phyloP scores from a whole-genome alignment of 2,329 filamentous ascomycete species.

The Fusarium sp. region DNA sequence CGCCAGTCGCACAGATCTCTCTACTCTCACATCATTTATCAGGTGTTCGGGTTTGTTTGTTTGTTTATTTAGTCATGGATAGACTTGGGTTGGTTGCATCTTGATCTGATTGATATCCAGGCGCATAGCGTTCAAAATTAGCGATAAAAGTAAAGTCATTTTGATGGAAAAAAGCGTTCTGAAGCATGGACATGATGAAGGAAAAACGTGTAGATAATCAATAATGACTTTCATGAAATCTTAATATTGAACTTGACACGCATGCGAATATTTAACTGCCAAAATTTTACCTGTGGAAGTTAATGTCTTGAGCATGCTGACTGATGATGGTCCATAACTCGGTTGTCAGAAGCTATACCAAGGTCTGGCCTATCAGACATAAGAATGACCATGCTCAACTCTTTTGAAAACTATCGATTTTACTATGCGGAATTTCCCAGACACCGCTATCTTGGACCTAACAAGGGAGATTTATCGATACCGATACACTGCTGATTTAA shows the following conservation, averaged over 20 bases:
- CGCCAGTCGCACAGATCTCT: slow-evolving; percentile 53
- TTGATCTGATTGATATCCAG: slow-evolving; percentile 47
- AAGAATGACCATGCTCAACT: slow-evolving; percentile 2
- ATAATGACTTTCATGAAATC: slow-evolving; percentile 40
- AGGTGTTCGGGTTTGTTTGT: slow-evolving; percentile 25
- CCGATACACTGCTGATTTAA: slow-evolving; percentile 13
- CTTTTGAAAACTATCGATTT: slow-evolving; percentile 7
- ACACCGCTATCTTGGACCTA: neutral
- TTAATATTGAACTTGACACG: neutral
- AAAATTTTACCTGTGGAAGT: neutral
- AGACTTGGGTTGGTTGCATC: slow-evolving; percentile 42
- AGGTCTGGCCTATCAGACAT: slow-evolving; percentile 19
- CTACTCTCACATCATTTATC: slow-evolving; percentile 43
- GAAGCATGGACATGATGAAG: slow-evolving; percentile 41
- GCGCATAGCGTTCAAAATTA: slow-evolving; percentile 47
- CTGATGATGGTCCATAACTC: neutral
- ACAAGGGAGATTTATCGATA: slow-evolving; percentile 14
- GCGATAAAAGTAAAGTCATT: slow-evolving; percentile 49
- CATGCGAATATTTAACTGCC: neutral
- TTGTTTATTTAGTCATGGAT: slow-evolving; percentile 12
- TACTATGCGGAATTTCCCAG: slow-evolving; percentile 7
- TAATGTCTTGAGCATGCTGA: neutral
- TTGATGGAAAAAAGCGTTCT: slow-evolving; percentile 46
- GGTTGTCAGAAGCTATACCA: neutral
- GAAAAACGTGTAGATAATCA: slow-evolving; percentile 42